These are phyloP conservation scores for Monosporascus sp. DNA, from an alignment of 2,329 filamentous ascomycete genomes.

Conservation along the genomic window DNA sequence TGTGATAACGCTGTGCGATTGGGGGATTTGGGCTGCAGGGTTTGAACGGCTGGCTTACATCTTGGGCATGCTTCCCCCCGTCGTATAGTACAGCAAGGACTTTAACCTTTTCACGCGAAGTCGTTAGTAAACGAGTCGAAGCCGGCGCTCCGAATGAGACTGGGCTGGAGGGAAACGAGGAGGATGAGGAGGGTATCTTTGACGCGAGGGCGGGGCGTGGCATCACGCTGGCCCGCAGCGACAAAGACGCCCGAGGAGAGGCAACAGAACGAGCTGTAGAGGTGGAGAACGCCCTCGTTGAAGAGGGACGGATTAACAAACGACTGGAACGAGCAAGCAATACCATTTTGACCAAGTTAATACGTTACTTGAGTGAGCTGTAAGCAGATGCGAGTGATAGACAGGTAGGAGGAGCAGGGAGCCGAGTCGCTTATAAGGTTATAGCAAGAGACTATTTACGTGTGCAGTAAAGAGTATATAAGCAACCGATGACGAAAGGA, in stretches of 20 bases:
- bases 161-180: slow-evolving; percentile 36
- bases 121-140: slow-evolving; percentile 55
- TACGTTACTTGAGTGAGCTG: neutral
- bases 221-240: slow-evolving; percentile 18
- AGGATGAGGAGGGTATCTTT: slow-evolving; percentile 29
- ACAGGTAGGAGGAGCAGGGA: neutral
- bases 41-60: slow-evolving; percentile 50
- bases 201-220: slow-evolving; percentile 17
- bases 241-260: slow-evolving; percentile 14
- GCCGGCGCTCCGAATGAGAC: slow-evolving; percentile 43
- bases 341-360: slow-evolving; percentile 31
- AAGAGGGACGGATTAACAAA: slow-evolving; percentile 25
- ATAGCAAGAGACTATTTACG: too few species aligned
- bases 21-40: neutral
- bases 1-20: neutral
- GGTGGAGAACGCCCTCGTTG: slow-evolving; percentile 19
- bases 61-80: slow-evolving; percentile 78
- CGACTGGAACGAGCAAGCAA: slow-evolving; percentile 57
- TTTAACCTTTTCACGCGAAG: slow-evolving; percentile 68
- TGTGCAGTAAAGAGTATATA: too few species aligned
- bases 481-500: too few species aligned
- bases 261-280: slow-evolving; percentile 21
- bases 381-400: neutral
- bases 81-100: slow-evolving; percentile 93
- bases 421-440: too few species aligned